Evolutionary conservation across 768 basidiomycete genomes (phyloP), one percentile per base, ranked within the genome.

Genomic region (Dentipellis fragilis): DNA sequence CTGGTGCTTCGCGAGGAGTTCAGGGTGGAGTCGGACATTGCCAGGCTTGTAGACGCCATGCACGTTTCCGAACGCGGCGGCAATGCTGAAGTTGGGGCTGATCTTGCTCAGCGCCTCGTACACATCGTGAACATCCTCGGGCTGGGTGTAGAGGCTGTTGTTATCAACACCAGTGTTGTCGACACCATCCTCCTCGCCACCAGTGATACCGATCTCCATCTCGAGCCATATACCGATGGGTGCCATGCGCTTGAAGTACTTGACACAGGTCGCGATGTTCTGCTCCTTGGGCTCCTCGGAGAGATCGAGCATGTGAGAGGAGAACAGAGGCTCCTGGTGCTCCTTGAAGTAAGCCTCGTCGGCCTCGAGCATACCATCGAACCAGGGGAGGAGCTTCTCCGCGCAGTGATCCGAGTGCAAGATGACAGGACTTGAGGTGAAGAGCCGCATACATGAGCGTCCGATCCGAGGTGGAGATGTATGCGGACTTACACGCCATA

Each of bases 201-300:
- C 96, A 51, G 96, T 99, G 73, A 99, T 98, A 67, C 96, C 96
- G 69, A 99, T 99, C 74, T 99, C 96, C 96, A 99, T 99, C 81
- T 99, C 96, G 70, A 99, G 91, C 92, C 92, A 99, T 58, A 91
- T 74, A 52, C 89, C 87, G 66, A 98, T 71, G 59, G 86, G 83
- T 2, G 89, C 88, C 93, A 98, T 89, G 68, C 91, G 90, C 74
- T 85, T 79, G 73, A 98, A 95, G 80, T 99, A 99, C 68, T 92
- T 81, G 57, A 77, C 92, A 71, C 96, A 98, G 53, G 77, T 91
- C 45, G 78, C 85, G 68, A 98, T 99, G 78, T 98, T 99, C 66
- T 96, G 80, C 58, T 93, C 94, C 66, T 90, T 89, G 65, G 87
- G 63, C 67, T 90, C 87, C 66, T 97, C 95, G 42, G 93, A 96